phyloP scores from a whole-genome alignment of 106 monocot species.

The Vanilla planifolia region DNA sequence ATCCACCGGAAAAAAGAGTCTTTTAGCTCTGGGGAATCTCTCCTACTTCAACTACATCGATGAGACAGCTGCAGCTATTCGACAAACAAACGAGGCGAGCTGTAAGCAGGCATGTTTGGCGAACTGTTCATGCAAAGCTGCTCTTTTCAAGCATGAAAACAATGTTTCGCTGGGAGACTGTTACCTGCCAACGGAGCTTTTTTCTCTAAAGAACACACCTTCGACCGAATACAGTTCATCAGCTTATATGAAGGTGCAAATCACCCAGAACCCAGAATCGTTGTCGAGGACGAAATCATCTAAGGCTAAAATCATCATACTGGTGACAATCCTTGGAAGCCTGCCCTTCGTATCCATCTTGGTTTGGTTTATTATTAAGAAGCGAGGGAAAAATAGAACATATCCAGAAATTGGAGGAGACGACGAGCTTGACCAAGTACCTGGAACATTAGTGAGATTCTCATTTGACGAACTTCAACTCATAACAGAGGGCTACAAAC shows the following conservation, averaged over 20 bases:
- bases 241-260: conserved; percentile 32
- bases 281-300: background rate
- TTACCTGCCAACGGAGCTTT: conserved; percentile 12
- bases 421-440: conserved; percentile 21
- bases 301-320: too few species aligned
- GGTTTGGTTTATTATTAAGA: background rate
- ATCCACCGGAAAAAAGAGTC: background rate
- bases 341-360: too few species aligned
- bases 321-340: too few species aligned
- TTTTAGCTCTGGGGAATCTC: background rate
- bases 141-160: conserved; percentile 12
- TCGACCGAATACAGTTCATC: conserved; percentile 9
- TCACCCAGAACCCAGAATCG: background rate
- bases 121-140: conserved; percentile 36
- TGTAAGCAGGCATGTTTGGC: conserved; percentile 42
- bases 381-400: too few species aligned
- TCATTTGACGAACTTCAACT: conserved; percentile 10
- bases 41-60: conserved; percentile 17
- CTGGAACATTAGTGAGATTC: conserved; percentile 36
- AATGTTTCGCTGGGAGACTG: conserved; percentile 6
- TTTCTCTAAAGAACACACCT: conserved; percentile 17
- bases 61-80: background rate
- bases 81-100: conserved; percentile 7
- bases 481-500: conserved; percentile 2
- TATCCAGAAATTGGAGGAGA: conserved; percentile 17